A percentile compares a stretch with the other conserved stretches of the same genome.
phyloP scores from a whole-genome alignment of 495 filamentous ascomycete species.

The Penicillium bovifimosum region DNA sequence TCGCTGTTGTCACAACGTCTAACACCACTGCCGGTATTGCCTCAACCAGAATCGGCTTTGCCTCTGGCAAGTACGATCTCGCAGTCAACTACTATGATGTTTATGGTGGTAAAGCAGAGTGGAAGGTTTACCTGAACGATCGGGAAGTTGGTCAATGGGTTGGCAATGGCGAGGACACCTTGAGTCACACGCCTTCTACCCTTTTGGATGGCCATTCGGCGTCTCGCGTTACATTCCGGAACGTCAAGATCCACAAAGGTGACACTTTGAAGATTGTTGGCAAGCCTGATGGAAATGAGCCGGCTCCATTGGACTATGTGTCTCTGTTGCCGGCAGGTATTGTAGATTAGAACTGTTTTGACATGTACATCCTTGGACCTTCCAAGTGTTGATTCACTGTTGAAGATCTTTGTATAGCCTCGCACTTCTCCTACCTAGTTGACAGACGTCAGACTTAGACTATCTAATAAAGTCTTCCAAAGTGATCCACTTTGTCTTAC shows the following conservation, averaged over 20 bases:
- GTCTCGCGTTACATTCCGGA: conserved; percentile 52
- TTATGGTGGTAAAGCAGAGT: conserved; percentile 49
- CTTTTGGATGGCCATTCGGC: conserved; percentile 61
- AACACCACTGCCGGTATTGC: conserved; percentile 49
- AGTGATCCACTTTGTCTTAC: too few relatives aligned
- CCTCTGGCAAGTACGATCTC: conserved; percentile 53
- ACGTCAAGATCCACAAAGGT: conserved; percentile 46
- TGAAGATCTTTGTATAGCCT: too few relatives aligned
- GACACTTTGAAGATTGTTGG: conserved; percentile 57
- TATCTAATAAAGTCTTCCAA: too few relatives aligned
- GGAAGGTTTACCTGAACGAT: conserved; percentile 49
- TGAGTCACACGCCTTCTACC: conserved; percentile 51
- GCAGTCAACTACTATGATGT: conserved; percentile 64
- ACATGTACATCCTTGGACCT: background rate
- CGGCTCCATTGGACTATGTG: conserved; percentile 63
- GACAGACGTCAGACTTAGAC: too few relatives aligned
- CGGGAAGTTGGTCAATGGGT: conserved; percentile 49
- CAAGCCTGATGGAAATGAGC: conserved; percentile 52
- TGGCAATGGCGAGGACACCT: conserved; percentile 49
- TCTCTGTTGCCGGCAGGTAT: conserved; percentile 53
- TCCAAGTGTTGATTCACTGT: too few relatives aligned
- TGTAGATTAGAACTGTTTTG: conserved; percentile 44
- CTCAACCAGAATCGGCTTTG: conserved; percentile 37
- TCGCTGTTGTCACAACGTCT: conserved; percentile 43
- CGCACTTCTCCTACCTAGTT: too few relatives aligned